Evolutionary conservation across 1,284 basidiomycete genomes (phyloP).

Genomic region (Vanrija humicola): DNA sequence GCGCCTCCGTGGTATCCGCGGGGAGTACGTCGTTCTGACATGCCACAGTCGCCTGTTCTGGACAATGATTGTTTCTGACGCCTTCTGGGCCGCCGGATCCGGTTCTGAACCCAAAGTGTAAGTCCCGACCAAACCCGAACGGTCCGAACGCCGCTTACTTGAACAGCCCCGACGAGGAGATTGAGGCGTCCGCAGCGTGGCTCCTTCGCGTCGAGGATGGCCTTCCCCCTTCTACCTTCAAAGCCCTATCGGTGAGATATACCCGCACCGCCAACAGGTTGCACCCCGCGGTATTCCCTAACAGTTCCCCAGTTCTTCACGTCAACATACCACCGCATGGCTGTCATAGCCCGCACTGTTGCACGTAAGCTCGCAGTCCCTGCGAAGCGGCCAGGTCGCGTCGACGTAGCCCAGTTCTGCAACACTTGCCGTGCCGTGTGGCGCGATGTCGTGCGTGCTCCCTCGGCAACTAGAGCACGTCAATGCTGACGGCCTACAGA

Average conservation of each 20-base stretch:
- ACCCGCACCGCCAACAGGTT: not conserved
- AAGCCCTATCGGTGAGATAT: constrained; percentile 6
- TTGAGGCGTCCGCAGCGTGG: constrained; percentile 26
- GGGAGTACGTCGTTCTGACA: no score
- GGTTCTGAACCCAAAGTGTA: constrained; percentile 29
- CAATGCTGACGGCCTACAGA: constrained; percentile 2
- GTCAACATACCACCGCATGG: constrained; percentile 18
- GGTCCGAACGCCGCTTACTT: not conserved
- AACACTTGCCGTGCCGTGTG: constrained; percentile 16
- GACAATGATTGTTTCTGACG: constrained; percentile 29
- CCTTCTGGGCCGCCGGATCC: constrained; percentile 28
- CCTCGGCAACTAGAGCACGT: not conserved
- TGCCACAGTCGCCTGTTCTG: constrained; percentile 29
- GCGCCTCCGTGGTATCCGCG: not conserved
- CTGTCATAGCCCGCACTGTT: constrained; percentile 18
- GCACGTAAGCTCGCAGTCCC: constrained; percentile 22
- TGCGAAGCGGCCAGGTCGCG: constrained; percentile 18
- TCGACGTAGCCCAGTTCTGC: constrained; percentile 25
- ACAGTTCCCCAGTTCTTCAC: constrained; percentile 18
- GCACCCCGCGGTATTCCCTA: no score
- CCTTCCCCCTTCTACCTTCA: constrained; percentile 18
- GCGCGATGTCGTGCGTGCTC: constrained; percentile 20
- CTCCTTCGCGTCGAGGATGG: constrained; percentile 14
- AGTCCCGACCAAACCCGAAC: constrained; percentile 1
- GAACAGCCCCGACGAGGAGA: constrained; percentile 24